Base-by-base conservation (phyloP, 2,329 filamentous ascomycete genomes). In the Elsinoe arachidis region DNA sequence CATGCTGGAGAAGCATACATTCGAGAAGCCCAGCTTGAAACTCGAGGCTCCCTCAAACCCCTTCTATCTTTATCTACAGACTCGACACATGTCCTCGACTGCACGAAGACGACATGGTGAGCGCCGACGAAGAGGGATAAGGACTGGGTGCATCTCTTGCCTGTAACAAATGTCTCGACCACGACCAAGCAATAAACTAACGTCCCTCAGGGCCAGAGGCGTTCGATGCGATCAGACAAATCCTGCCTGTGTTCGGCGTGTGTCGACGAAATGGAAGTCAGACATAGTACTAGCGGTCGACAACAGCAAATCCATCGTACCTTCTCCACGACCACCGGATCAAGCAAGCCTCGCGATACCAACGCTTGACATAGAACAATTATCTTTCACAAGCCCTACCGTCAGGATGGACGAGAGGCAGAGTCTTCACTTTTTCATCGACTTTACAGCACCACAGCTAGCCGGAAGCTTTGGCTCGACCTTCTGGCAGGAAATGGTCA, bases 401-500 rank as follows among this genome's bases (percentile, higher is more conserved):
- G 46, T 51, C 5, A 34, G 46, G 46, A 17, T 15, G 26, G 15
- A 51, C 14, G 46, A 51, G n/a, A 23, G 46, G 15, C 46, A 51
- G 26, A 14, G 46, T 37, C 46, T 51, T 9, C 46, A 51, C 15
- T 51, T 51, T 30, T 51, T 34, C 30, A 51, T 51, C 19, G 14
- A 51, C 15, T 51, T 35, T 26, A 51, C 46, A 10, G 46, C 46
- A 15, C 46, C 46, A 51, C 46, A 51, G 17, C 34, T 51, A 26
- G 46, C 46, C 14, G 46, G 46, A 34, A 51, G 46, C 46, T 51
- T 51, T 21, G 46, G 46, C 6, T 51, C 46, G 6, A 51, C 26
- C 23, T 51, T 51, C 15, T 51, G 46, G 46, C 46, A 51, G 33
- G 46, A 51, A 37, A 51, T 51, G 46, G 46, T 51, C 46, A 51